Evolutionary conservation across 2,329 filamentous ascomycete genomes (phyloP), one percentile per base, ranked within the genome.

Genomic region (Cercospora citrullina): DNA sequence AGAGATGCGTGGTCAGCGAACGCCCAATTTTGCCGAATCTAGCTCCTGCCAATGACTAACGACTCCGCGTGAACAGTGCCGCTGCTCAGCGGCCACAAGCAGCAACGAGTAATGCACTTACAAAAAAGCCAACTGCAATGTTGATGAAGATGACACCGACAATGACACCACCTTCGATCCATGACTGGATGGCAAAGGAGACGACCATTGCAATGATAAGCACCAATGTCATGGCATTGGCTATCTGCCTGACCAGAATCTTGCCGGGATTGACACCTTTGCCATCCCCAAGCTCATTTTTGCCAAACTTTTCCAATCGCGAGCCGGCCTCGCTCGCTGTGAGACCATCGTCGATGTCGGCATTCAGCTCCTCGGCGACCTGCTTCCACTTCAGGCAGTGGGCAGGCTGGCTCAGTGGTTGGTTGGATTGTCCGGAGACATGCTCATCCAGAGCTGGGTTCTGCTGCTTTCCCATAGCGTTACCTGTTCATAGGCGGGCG

Each of bases 221-320:
- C 5, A 83, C 89, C 78, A 91, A 77, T 71, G 91, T 90, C 91
- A 93, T 92, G 67, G 91, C 90, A 82, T 93, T 93, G 76, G 89
- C 87, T 23, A 92, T 79, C 77, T 93, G 91, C 73, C 90, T 89
- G 67, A 90, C 81, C 58, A 93, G 81, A 51, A 93, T 91, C 73
- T 89, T 93, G 74, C 85, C 89, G 83, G 90, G 89, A 85, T 76
- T 86, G 59, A 93, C 88, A 30, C 86, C 87, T 30, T 86, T 87
- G 21, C 85, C 89, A 21, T 91, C 87, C 55, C 92, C 87, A 21
- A 93, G 83, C 75, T 92, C 89, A 80, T 93, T 93, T 18, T 79
- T 82, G 60, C 90, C 89, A 76, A 90, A 88, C 68, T 85, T 83
- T 23, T 84, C 79, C 65, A 88, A 84, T 26, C 90, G 82, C 65